Conservation (phyloP, 257 asterid genomes). For the Solanum virginianum region DNA sequence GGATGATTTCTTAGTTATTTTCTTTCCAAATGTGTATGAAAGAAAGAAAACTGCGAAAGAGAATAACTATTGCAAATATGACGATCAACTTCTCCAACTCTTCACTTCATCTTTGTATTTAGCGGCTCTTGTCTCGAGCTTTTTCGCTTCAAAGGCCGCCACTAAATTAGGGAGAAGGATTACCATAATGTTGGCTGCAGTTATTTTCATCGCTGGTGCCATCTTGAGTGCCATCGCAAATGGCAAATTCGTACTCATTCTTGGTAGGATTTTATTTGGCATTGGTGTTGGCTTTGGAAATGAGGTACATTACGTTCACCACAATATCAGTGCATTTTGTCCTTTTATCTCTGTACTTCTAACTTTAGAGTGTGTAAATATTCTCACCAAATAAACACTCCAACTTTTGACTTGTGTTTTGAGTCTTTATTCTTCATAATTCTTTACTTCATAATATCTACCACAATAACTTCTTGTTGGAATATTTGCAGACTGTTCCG, state of each 20-base stretch:
- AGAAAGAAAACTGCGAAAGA: constrained; percentile 24
- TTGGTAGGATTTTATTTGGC: constrained; percentile 38
- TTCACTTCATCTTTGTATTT: constrained; percentile 52
- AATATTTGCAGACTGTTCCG: constrained; percentile 24
- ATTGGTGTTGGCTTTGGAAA: constrained; percentile 53
- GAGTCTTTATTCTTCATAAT: not conserved
- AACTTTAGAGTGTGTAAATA: not conserved
- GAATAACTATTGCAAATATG: constrained; percentile 44
- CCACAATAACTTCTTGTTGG: not conserved
- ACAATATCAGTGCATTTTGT: too few species aligned
- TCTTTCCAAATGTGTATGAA: constrained; percentile 29
- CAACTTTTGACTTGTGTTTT: not conserved
- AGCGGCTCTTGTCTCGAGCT: constrained; percentile 33
- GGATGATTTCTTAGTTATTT: constrained; percentile 37
- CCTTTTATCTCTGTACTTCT: too few species aligned
- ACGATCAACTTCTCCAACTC: constrained; percentile 29
- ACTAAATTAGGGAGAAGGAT: constrained; percentile 23
- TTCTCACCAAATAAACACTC: too few species aligned
- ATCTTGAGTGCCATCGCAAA: constrained; percentile 12
- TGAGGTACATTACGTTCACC: constrained; percentile 15
- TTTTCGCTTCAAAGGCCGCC: constrained; percentile 23
- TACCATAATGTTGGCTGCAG: constrained; percentile 35
- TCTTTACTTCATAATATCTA: not conserved
- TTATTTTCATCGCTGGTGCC: constrained; percentile 31
- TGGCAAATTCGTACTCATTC: constrained; percentile 20